A percentile compares a stretch with the other conserved stretches of the same genome.
phyloP scores from a whole-genome alignment of 192 early-diverging fungal genomes.

The Kickxella alabastrina region DNA sequence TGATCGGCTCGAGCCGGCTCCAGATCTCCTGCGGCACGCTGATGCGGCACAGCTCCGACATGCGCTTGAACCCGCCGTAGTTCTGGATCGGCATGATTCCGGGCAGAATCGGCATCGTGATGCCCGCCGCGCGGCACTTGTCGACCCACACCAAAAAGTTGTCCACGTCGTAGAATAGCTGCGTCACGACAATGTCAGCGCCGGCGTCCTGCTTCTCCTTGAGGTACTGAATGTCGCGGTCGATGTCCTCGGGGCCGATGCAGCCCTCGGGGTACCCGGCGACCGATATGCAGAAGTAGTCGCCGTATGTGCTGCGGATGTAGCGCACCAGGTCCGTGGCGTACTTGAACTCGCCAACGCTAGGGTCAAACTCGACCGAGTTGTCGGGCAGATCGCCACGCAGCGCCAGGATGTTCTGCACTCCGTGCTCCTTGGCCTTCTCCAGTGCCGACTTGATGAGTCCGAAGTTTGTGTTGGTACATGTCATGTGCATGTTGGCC shows the following conservation, averaged over 20 bases:
- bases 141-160: slow-evolving; percentile 79
- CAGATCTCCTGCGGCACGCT: slow-evolving; percentile 81
- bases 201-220: slow-evolving; percentile 90
- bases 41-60: slow-evolving; percentile 84
- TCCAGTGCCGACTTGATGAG: slow-evolving; percentile 85
- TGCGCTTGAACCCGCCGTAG: slow-evolving; percentile 88
- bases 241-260: slow-evolving; percentile 66
- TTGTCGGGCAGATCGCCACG: slow-evolving; percentile 92
- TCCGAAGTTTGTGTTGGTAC: slow-evolving; percentile 92
- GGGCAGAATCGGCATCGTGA: slow-evolving; percentile 82
- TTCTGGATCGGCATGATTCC: slow-evolving; percentile 97
- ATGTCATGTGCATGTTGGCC: slow-evolving; percentile 97
- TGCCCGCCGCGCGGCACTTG: slow-evolving; percentile 69
- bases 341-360: slow-evolving; percentile 83
- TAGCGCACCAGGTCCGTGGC: slow-evolving; percentile 87
- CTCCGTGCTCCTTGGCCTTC: slow-evolving; percentile 85
- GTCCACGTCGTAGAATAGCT: slow-evolving; percentile 93
- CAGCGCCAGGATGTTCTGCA: slow-evolving; percentile 95
- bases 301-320: slow-evolving; percentile 84
- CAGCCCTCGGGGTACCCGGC: slow-evolving; percentile 98
- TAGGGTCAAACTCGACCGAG: slow-evolving; percentile 72
- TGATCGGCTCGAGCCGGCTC: slow-evolving; percentile 89
- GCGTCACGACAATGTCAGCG: slow-evolving; percentile 90
- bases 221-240: slow-evolving; percentile 75
- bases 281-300: slow-evolving; percentile 94